These are phyloP conservation scores for Fraxinus nigra DNA, from an alignment of 305 asterid species.

Conservation along the genomic window DNA sequence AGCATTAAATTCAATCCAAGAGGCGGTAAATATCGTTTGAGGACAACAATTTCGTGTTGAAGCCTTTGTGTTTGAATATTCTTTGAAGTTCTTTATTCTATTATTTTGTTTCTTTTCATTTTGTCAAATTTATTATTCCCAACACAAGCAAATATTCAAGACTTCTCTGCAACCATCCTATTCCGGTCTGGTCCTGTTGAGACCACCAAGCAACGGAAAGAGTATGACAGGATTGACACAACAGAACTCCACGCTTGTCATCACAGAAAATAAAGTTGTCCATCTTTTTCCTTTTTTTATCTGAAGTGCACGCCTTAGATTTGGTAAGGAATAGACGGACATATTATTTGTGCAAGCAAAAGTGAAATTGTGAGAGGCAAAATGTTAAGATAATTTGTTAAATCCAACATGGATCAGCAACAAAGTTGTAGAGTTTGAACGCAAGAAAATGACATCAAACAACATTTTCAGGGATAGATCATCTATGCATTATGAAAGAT, in stretches of 20 bases:
- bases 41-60: neutral
- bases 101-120: neutral
- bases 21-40: neutral
- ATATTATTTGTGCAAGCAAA: neutral
- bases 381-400: neutral
- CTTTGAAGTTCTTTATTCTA: neutral
- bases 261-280: constrained; percentile 12
- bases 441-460: neutral
- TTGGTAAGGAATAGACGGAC: neutral
- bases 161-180: neutral
- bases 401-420: neutral
- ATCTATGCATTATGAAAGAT: neutral
- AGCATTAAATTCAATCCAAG: neutral
- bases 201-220: neutral
- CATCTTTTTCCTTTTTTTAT: constrained; percentile 3
- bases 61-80: neutral
- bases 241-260: neutral
- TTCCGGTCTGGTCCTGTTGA: neutral
- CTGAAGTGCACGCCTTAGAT: constrained; percentile 25
- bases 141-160: neutral
- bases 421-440: neutral
- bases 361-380: neutral
- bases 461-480: neutral
- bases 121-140: too few relatives aligned
- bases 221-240: neutral